Percentiles rank a stretch among this genome's conserved stretches.
These are phyloP conservation scores for Fusarium denticulatum DNA, from an alignment of 2,329 filamentous ascomycete species.

Conservation along the genomic window DNA sequence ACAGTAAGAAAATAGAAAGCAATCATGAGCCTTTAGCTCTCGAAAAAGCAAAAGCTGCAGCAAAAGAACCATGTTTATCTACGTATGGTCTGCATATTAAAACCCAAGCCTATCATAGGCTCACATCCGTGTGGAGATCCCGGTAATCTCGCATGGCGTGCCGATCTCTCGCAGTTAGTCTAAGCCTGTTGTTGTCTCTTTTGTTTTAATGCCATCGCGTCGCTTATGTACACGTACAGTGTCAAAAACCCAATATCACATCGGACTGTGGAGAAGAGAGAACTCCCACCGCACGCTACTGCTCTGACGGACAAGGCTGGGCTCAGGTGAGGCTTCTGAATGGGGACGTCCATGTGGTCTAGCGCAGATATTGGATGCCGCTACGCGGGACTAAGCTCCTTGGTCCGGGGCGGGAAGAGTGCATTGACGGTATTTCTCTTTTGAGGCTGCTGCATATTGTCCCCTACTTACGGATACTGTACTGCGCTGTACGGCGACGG, in stretches of 20 bases:
- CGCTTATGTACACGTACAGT: background rate
- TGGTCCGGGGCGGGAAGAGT: slow-evolving; percentile 9
- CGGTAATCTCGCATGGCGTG: slow-evolving; percentile 32
- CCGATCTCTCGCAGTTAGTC: slow-evolving; percentile 30
- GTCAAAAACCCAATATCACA: background rate
- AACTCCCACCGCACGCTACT: slow-evolving; percentile 42
- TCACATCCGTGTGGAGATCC: slow-evolving; percentile 32
- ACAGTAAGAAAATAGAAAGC: slow-evolving; percentile 28
- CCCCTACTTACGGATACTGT: background rate
- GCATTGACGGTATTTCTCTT: slow-evolving; percentile 22
- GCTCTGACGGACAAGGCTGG: slow-evolving; percentile 23
- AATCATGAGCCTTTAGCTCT: slow-evolving; percentile 8
- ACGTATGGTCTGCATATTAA: slow-evolving; percentile 35
- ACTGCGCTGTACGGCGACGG: background rate
- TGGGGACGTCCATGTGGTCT: slow-evolving; percentile 30
- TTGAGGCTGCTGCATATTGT: slow-evolving; percentile 28
- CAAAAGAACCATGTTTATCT: slow-evolving; percentile 32
- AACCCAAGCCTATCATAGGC: slow-evolving; percentile 9
- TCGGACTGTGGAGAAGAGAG: slow-evolving; percentile 11
- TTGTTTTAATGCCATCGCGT: slow-evolving; percentile 30
- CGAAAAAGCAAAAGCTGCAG: slow-evolving; percentile 36
- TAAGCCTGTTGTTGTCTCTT: slow-evolving; percentile 30
- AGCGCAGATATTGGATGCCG: slow-evolving; percentile 8
- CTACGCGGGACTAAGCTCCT: background rate
- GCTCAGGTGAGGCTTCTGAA: slow-evolving; percentile 40